Conservation (phyloP, 345 rosid genomes). For the Hirschfeldia incana region DNA sequence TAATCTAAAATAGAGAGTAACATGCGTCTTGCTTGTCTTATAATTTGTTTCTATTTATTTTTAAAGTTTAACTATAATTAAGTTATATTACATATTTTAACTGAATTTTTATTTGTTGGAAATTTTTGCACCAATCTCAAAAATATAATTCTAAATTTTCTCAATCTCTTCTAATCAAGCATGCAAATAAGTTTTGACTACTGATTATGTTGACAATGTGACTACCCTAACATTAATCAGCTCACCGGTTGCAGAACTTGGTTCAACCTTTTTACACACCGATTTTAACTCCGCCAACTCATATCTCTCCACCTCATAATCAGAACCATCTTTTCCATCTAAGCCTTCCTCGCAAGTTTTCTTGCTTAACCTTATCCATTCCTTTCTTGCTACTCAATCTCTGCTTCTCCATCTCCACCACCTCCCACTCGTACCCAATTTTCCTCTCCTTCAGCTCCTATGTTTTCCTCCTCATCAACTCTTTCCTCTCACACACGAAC, state of each 20-base stretch:
- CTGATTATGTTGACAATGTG: neutral
- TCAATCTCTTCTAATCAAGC: neutral
- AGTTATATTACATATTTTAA: neutral
- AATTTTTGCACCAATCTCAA: neutral
- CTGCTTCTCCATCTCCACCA: slow-evolving; percentile 82
- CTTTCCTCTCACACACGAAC: slow-evolving; percentile 72
- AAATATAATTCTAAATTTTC: neutral
- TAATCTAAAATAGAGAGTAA: too few species aligned
- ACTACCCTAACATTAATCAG: slow-evolving; percentile 7
- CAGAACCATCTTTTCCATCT: slow-evolving; percentile 73
- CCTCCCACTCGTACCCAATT: slow-evolving; percentile 60
- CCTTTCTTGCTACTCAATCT: slow-evolving; percentile 79
- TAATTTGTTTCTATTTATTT: neutral
- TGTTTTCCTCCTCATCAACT: slow-evolving; percentile 39
- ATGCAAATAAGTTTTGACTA: neutral
- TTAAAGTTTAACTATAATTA: neutral
- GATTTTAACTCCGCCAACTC: slow-evolving; percentile 52
- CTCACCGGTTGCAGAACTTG: slow-evolving; percentile 50
- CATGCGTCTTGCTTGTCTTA: neutral
- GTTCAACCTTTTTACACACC: slow-evolving; percentile 60
- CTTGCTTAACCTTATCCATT: slow-evolving; percentile 80
- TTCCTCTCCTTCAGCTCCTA: slow-evolving; percentile 75
- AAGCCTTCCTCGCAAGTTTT: slow-evolving; percentile 59
- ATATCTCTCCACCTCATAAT: slow-evolving; percentile 68
- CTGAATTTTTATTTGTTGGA: neutral